These are phyloP conservation scores for Plantago coronopus DNA, from an alignment of 305 asterid genomes.

Conservation along the genomic window DNA sequence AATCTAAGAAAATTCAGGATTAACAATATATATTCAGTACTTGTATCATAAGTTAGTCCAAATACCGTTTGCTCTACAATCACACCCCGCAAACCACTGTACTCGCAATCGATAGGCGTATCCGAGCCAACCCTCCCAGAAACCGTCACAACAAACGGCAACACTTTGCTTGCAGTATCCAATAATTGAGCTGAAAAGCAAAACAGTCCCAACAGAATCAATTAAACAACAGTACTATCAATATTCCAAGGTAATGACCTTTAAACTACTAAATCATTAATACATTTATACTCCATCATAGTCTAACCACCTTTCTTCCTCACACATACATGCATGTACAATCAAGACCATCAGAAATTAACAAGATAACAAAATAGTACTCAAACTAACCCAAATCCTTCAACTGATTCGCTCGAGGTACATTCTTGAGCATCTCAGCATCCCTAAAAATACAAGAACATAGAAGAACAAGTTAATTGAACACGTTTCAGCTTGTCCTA, in stretches of 20 bases:
- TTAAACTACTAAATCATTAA: background rate
- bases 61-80: conserved; percentile 97
- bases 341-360: background rate
- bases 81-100: conserved; percentile 92
- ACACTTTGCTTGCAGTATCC: conserved; percentile 76
- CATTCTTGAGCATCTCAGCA: conserved; percentile 78
- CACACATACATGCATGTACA: conserved; percentile 1
- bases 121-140: conserved; percentile 97
- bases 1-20: too few relatives aligned
- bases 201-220: conserved; percentile 15
- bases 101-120: conserved; percentile 80
- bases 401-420: conserved; percentile 82
- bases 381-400: conserved; percentile 74
- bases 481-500: background rate
- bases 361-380: background rate
- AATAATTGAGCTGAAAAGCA: conserved; percentile 65
- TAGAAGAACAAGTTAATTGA: conserved; percentile 12
- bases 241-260: background rate
- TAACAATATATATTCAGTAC: background rate
- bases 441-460: conserved; percentile 45
- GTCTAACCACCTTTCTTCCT: background rate
- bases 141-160: conserved; percentile 85
- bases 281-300: too few relatives aligned
- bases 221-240: conserved; percentile 12
- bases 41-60: conserved; percentile 17